Base-by-base conservation (phyloP, 2,329 filamentous ascomycete genomes). In the Gnomoniopsis sp. region DNA sequence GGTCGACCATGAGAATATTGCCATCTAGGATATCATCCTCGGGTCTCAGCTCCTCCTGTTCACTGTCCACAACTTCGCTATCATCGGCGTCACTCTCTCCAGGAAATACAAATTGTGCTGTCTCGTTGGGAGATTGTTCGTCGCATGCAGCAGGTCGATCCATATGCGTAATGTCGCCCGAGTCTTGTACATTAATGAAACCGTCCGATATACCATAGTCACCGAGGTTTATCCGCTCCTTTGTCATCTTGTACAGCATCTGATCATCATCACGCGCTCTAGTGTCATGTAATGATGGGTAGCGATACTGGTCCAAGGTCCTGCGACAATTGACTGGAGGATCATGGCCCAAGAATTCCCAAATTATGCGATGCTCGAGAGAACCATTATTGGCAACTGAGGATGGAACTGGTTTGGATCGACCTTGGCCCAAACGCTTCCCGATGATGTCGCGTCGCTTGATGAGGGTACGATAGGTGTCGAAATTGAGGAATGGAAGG, bases 171-270 rank as follows among this genome's bases (percentile, higher is more conserved):
- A 61, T 1, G 19, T 7, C 38, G 57, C 51, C n/a, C 58, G 41
- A 1, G 48, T 53, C 2, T 58, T 48, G 1, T 47, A 50, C 15
- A 38, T 38, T 38, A 8, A 15, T 38, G 33, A 17, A 49, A 53
- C 46, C 2, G 21, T 43, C 30, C 34, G 41, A 22, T 11, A 7
- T 15, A 17, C 17, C n/a, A 10, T 33, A 12, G 15, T 43, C 3
- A 23, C 6, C 4, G 23, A 51, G 60, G 43, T 55, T 68, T 10
- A 43, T 66, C 57, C 56, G 49, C 19, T 46, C 73, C 63, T 84
- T 85, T 2, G 83, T 86, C 1, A 87, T 71, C 64, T 88, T 88
- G 68, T 87, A 88, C 7, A 88, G 70, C 81, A 88, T 87, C 67
- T 88, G 85, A 46, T 88, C 85, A 47, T 86, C 83, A 46, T 88